Conservation (phyloP, 768 basidiomycete species). For the Mycena belliarum region DNA sequence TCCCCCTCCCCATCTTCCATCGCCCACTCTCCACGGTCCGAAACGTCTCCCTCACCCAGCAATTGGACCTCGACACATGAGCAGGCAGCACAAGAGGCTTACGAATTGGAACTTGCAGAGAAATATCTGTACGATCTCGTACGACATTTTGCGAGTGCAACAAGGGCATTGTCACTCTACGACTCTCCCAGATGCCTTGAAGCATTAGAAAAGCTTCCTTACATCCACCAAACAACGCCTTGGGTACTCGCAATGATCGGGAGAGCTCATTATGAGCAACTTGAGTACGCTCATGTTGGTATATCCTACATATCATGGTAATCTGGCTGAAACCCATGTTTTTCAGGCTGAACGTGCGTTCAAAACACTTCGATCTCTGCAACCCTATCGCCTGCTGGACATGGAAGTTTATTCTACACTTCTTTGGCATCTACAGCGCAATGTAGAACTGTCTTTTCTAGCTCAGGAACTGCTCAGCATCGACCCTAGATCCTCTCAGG, state of each 20-base stretch:
- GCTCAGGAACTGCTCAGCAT: slow-evolving; percentile 90
- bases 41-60: slow-evolving; percentile 62
- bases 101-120: slow-evolving; percentile 75
- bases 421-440: slow-evolving; percentile 89
- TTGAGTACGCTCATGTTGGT: slow-evolving; percentile 87
- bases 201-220: slow-evolving; percentile 76
- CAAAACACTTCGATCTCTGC: slow-evolving; percentile 72
- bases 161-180: slow-evolving; percentile 72
- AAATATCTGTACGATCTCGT: slow-evolving; percentile 81
- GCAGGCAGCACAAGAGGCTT: slow-evolving; percentile 69
- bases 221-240: slow-evolving; percentile 69
- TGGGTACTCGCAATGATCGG: slow-evolving; percentile 84
- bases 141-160: slow-evolving; percentile 79
- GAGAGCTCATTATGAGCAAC: slow-evolving; percentile 85
- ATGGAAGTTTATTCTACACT: slow-evolving; percentile 98
- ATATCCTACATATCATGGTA: slow-evolving; percentile 18
- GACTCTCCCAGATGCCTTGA: slow-evolving; percentile 74
- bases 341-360: slow-evolving; percentile 88
- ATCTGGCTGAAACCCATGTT: slow-evolving; percentile 20
- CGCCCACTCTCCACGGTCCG: slow-evolving; percentile 62
- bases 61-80: slow-evolving; percentile 68
- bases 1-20: slow-evolving; percentile 64
- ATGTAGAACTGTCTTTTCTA: slow-evolving; percentile 84
- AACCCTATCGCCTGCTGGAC: slow-evolving; percentile 88
- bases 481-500: slow-evolving; percentile 77